These are phyloP conservation scores for Heliamphora exappendiculata DNA, from an alignment of 148 eudicot genomes.

Conservation along the genomic window DNA sequence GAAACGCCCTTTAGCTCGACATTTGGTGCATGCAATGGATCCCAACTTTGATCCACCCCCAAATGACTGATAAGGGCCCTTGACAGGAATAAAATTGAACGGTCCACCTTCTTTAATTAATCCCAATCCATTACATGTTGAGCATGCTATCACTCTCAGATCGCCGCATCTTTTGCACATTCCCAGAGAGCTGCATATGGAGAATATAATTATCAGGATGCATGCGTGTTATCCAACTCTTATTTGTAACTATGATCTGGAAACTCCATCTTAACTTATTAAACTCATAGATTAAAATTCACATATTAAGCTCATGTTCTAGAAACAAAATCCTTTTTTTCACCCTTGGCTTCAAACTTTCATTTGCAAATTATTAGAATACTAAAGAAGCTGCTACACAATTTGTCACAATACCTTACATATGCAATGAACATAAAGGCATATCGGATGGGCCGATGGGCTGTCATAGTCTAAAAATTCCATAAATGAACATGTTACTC, in stretches of 20 bases:
- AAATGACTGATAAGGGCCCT: constrained; percentile 18
- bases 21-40: constrained; percentile 33
- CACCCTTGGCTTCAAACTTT: background rate
- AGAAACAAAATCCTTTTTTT: too few relatives aligned
- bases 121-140: constrained; percentile 60
- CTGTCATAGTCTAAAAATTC: background rate
- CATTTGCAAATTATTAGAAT: background rate
- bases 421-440: background rate
- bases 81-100: constrained; percentile 34
- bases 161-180: constrained; percentile 86
- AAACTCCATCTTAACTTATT: background rate
- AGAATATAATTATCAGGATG: background rate
- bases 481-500: background rate
- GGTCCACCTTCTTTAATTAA: constrained; percentile 34
- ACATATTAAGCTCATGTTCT: background rate
- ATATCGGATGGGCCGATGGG: background rate
- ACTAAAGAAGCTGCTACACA: too few relatives aligned
- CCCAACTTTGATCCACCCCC: constrained; percentile 12
- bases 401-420: background rate
- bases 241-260: background rate
- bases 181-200: constrained; percentile 50
- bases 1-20: constrained; percentile 49
- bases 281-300: background rate
- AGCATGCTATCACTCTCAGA: constrained; percentile 60
- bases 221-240: background rate